phyloP scores from a whole-genome alignment of 148 eudicot genomes.

The Rhododendron griersonianum region DNA sequence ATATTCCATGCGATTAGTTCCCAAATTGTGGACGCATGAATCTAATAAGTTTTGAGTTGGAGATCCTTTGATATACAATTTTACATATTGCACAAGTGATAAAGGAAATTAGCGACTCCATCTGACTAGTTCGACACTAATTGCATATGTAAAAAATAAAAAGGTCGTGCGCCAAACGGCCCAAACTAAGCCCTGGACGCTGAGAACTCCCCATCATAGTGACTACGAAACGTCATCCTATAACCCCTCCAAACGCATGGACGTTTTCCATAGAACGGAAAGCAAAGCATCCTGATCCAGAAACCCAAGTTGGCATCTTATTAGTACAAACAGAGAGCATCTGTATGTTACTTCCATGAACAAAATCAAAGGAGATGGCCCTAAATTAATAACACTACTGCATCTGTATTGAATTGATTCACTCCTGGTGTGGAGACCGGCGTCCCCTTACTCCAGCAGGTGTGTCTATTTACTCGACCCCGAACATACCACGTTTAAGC shows the following conservation, averaged over 20 bases:
- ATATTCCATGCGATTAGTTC: neutral
- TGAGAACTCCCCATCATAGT: neutral
- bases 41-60: neutral
- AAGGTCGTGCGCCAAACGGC: neutral
- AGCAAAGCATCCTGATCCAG: neutral
- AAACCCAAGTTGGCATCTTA: neutral
- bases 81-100: neutral
- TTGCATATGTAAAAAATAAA: neutral
- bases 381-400: neutral
- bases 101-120: neutral
- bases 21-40: neutral
- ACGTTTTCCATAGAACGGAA: neutral
- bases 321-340: neutral
- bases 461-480: neutral
- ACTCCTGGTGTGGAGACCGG: neutral
- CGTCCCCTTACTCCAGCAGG: neutral
- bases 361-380: neutral
- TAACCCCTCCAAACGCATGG: neutral
- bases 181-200: neutral
- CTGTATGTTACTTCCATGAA: neutral
- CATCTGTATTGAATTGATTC: neutral
- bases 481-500: neutral
- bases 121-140: neutral
- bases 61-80: neutral
- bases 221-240: neutral